phyloP scores from a whole-genome alignment of 2,329 filamentous ascomycete species.

The Neopestalotiopsis sp. region DNA sequence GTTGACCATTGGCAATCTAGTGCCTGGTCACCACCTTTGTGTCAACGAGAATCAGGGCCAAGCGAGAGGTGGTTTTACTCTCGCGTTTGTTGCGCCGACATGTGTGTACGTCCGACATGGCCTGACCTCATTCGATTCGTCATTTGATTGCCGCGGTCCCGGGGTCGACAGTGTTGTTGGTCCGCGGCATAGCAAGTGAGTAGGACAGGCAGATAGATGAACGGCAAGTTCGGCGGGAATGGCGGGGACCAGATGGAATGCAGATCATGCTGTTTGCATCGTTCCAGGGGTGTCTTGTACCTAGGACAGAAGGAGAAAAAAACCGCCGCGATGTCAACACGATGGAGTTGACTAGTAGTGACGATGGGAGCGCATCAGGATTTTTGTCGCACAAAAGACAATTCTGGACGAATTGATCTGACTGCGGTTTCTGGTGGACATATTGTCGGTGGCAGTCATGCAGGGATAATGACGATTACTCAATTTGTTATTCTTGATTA shows the following conservation, averaged over 20 bases:
- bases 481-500: not conserved
- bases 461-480: not conserved
- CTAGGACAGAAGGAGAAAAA: not conserved
- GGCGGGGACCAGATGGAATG: not conserved
- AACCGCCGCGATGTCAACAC: not conserved
- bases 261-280: conserved; percentile 2
- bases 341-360: not conserved
- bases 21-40: not conserved
- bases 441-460: not conserved
- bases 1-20: not conserved
- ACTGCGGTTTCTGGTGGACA: not conserved
- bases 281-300: not conserved
- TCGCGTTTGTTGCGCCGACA: not conserved
- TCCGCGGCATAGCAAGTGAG: not conserved
- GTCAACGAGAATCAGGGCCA: not conserved
- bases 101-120: conserved; percentile 7
- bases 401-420: not conserved
- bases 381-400: not conserved
- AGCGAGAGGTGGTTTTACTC: not conserved
- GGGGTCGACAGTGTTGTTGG: not conserved
- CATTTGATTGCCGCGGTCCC: not conserved
- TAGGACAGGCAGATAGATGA: not conserved
- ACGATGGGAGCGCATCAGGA: not conserved
- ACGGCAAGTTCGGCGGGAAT: not conserved
- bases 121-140: conserved; percentile 19